phyloP scores from a whole-genome alignment of 2,329 filamentous ascomycete species.

The Xylaria sp. region DNA sequence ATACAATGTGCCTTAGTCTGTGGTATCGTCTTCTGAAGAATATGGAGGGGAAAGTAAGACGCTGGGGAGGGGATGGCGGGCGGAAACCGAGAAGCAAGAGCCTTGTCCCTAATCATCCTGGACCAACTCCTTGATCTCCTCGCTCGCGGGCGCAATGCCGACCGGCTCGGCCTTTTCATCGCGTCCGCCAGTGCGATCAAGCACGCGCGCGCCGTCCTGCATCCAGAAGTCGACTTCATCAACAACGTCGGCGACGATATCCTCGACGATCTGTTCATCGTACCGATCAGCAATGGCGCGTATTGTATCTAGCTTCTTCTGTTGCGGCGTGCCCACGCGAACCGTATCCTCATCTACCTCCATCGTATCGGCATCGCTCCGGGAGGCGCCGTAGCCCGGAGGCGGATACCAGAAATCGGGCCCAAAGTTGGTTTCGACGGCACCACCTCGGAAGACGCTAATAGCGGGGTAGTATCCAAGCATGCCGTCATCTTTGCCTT shows the following conservation, averaged over 20 bases:
- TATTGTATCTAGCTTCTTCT: conserved; percentile 43
- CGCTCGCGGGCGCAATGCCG: conserved; percentile 52
- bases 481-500: conserved; percentile 91
- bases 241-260: conserved; percentile 88
- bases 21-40: too few species aligned
- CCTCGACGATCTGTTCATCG: conserved; percentile 91
- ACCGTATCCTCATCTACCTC: conserved; percentile 43
- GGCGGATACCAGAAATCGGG: conserved; percentile 92
- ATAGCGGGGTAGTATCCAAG: conserved; percentile 95
- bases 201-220: conserved; percentile 65
- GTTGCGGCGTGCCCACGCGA: conserved; percentile 16
- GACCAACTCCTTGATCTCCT: conserved; percentile 69
- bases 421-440: conserved; percentile 92
- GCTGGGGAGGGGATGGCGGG: too few species aligned
- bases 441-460: conserved; percentile 88
- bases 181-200: conserved; percentile 51
- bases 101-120: conserved; percentile 58
- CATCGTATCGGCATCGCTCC: conserved; percentile 56
- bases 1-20: too few species aligned
- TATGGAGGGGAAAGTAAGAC: too few species aligned
- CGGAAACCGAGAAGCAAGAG: too few species aligned
- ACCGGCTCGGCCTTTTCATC: conserved; percentile 52
- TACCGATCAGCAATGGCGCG: conserved; percentile 78
- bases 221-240: conserved; percentile 93
- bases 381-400: conserved; percentile 16